These are phyloP conservation scores for Acer negundo DNA, from an alignment of 345 rosid genomes.

Conservation along the genomic window DNA sequence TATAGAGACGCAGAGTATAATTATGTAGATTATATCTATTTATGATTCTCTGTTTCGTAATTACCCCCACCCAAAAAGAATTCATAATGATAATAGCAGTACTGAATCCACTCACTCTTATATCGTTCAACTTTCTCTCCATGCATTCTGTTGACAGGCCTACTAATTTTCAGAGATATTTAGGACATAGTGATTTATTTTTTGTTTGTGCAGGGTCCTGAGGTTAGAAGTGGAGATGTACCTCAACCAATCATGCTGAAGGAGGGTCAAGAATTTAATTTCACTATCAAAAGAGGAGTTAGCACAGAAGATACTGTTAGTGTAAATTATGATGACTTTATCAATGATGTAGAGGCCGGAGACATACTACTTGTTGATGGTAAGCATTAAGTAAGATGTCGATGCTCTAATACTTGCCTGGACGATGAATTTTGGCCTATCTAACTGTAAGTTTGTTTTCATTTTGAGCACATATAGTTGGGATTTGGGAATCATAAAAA, in stretches of 20 bases:
- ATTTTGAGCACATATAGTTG: not conserved
- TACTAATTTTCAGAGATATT: not conserved
- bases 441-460: constrained; percentile 5
- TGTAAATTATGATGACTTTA: constrained; percentile 91
- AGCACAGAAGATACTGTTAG: constrained; percentile 76
- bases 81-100: not conserved
- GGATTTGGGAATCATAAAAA: not conserved
- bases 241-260: constrained; percentile 74
- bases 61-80: not conserved
- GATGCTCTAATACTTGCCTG: not conserved
- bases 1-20: not conserved
- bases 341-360: constrained; percentile 85
- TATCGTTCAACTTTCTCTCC: not conserved
- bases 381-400: constrained; percentile 32
- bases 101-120: not conserved
- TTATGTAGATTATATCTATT: not conserved
- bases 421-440: not conserved
- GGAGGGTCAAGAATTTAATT: constrained; percentile 91
- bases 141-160: not conserved
- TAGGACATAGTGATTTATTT: not conserved
- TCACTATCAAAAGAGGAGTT: constrained; percentile 83
- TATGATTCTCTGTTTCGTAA: not conserved
- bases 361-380: constrained; percentile 92
- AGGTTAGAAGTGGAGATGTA: constrained; percentile 97
- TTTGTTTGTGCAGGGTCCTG: constrained; percentile 75